Conservation (phyloP, 371 early-diverging fungal species). For the Zychaea mexicana region DNA sequence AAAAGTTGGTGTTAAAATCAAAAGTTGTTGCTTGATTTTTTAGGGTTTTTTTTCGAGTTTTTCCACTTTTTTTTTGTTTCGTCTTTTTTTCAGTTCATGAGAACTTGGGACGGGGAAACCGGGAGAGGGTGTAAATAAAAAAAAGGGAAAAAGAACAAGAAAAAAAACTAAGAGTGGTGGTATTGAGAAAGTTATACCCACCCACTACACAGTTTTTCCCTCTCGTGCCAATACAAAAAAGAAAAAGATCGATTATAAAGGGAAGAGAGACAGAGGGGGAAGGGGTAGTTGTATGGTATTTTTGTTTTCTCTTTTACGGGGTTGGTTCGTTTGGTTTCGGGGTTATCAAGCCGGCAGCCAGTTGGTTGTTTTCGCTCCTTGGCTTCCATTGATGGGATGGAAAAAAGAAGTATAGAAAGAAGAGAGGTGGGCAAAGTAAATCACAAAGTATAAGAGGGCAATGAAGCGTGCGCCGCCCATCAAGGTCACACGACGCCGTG, state of each 20-base stretch:
- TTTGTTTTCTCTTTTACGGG: not conserved
- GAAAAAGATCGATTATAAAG: not conserved
- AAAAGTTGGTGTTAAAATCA: not conserved
- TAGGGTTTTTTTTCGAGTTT: not conserved
- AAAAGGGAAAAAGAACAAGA: not conserved
- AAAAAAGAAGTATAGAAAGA: not conserved
- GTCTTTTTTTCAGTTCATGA: not conserved
- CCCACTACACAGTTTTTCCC: not conserved
- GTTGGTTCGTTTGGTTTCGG: not conserved
- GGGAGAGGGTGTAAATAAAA: not conserved
- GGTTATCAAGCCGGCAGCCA: constrained; percentile 11
- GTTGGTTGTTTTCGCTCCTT: not conserved
- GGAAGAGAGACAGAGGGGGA: not conserved
- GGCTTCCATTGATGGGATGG: no score
- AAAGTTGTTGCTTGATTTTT: not conserved
- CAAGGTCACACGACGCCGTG: constrained; percentile 20
- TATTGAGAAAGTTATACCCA: not conserved
- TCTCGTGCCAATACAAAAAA: not conserved
- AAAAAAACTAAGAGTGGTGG: not conserved
- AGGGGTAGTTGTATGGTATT: not conserved
- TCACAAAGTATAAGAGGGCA: not conserved
- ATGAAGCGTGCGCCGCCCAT: not conserved
- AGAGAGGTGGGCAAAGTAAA: not conserved
- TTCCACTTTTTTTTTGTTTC: not conserved
- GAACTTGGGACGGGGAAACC: not conserved